Base-by-base conservation (phyloP, 208 protist genomes). In the Acanthamoeba sp. region DNA sequence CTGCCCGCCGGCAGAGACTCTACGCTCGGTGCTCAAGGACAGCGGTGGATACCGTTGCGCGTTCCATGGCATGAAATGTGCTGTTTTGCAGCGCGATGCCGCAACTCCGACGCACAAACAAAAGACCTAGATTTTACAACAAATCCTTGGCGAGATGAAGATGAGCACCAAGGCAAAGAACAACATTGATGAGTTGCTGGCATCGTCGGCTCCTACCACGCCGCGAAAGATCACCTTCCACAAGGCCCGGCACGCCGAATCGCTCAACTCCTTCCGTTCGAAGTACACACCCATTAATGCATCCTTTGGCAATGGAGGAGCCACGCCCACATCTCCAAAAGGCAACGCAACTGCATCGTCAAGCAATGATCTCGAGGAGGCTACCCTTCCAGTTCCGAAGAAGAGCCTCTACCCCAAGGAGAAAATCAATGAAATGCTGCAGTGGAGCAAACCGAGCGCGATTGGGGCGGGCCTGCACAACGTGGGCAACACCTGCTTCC, bases 401-500 rank as follows among this genome's bases (percentile, higher is more conserved):
- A 80, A 90, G 48, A 76, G 29, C 55, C 78, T 94, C 18, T 94
- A 50, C n/a, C 38, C 91, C 6, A 94, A 85, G 69, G 52, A 62
- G 29, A 94, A 94, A 42, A 48, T 94, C 20, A 55, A 71, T 32
- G 24, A 32, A 4, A 32, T 89, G 36, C 91, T 94, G 34, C 7
- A 66, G 34, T 94, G 91, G 91, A 52, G 18, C n/a, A 36, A 94
- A 24, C 52, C 57, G n/a, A 85, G 34, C 27, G 4, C 24, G 12
- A 94, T 97, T 66, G 96, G 96, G 24, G 57, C 94, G 5, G 97
- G 97, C 62, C 95, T 98, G 2, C 55, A 62, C n/a, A 98, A 98
- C 84, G 32, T 98, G 32, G 98, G 98, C 52, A 98, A 98, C 96
- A 98, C 97, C 1, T 98, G 98, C 94, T 98, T 98, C 84, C 55